Base-by-base conservation (phyloP, 805 yeast species). In the Zygosaccharomyces rouxii region DNA sequence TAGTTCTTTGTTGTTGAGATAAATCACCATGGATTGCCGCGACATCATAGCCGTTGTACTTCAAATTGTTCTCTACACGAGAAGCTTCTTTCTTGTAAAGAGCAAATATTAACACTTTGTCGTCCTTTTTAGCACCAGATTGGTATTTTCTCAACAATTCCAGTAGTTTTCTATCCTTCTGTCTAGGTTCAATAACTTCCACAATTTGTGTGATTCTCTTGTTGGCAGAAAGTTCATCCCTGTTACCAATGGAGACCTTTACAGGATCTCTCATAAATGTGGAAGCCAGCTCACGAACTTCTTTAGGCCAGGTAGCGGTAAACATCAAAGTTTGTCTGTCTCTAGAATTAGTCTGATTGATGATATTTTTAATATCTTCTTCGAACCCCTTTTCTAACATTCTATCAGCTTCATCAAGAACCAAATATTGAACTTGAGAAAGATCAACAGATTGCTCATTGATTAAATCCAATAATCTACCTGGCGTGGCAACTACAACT, bases 221-320 rank as follows among this genome's bases (percentile, higher is more conserved):
- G 73, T 94, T 94, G 42, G 99, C 99, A 49, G 88, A 75, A 49
- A 94, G 78, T 70, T 92, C 98, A 64, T 92, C 97, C 55, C 95
- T 80, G 68, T 94, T 86, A 61, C 99, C 99, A 63, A 94, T 86
- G 38, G 94, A 83, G 37, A 94, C 86, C 68, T 87, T 89, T 42
- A 89, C 88, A n/a, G 97, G 95, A 11, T 67, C 60, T 19, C 77
- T 79, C 95, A 94, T 86, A 70, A 85, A 94, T 5, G 85, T 78
- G 16, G 81, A 64, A 7, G 99, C 99, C 54, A 94, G 76, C 55
- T 89, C 95, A 64, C 98, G 83, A 30, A 94, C 98, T 71, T 92
- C 96, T 60, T 86, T 87, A n/a, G 99, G 99, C 99, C 99, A 94
- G 1, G 99, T 94, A n/a, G 99, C 99, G 7, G 99, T 92, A 71